phyloP scores from a whole-genome alignment of 768 basidiomycete genomes.

The Crassisporium funariophilum region DNA sequence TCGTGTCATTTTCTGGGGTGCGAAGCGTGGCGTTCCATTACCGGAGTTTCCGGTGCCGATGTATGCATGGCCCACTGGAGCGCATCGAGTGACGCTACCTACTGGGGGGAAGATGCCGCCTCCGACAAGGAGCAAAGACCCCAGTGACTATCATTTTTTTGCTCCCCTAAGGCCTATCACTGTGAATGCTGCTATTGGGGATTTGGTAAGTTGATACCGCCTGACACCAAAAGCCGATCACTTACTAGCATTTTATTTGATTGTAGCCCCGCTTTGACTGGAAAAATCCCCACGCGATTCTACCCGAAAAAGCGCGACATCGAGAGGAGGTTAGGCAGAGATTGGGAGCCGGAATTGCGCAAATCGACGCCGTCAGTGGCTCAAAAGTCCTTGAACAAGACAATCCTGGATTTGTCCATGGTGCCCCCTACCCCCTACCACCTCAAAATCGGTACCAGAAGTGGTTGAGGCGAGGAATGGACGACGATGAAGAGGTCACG shows the following conservation, averaged over 20 bases:
- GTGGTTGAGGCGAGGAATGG: slow-evolving; percentile 27
- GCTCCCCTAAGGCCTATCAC: slow-evolving; percentile 64
- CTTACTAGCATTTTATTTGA: slow-evolving; percentile 9
- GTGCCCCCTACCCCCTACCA: slow-evolving; percentile 40
- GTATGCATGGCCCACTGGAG: slow-evolving; percentile 45
- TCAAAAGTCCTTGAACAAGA: slow-evolving; percentile 11
- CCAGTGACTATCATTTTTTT: slow-evolving; percentile 44
- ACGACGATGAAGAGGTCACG: slow-evolving; percentile 32
- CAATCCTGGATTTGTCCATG: slow-evolving; percentile 48
- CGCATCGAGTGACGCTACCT: slow-evolving; percentile 41
- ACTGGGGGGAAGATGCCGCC: slow-evolving; percentile 44
- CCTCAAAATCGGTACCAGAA: slow-evolving; percentile 52
- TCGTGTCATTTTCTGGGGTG: slow-evolving; percentile 71
- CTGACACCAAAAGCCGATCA: neutral
- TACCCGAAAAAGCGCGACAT: slow-evolving; percentile 35
- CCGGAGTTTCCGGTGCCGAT: slow-evolving; percentile 69
- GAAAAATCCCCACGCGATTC: slow-evolving; percentile 55
- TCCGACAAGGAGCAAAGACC: slow-evolving; percentile 43
- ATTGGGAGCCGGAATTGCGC: slow-evolving; percentile 41
- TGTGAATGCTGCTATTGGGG: slow-evolving; percentile 65
- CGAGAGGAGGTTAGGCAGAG: slow-evolving; percentile 37
- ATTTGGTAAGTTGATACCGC: slow-evolving; percentile 52
- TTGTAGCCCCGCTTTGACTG: slow-evolving; percentile 70
- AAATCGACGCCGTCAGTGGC: slow-evolving; percentile 40
- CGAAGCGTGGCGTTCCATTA: slow-evolving; percentile 54